phyloP scores from a whole-genome alignment of 495 filamentous ascomycete genomes.

The Hypoxylon trugodes region DNA sequence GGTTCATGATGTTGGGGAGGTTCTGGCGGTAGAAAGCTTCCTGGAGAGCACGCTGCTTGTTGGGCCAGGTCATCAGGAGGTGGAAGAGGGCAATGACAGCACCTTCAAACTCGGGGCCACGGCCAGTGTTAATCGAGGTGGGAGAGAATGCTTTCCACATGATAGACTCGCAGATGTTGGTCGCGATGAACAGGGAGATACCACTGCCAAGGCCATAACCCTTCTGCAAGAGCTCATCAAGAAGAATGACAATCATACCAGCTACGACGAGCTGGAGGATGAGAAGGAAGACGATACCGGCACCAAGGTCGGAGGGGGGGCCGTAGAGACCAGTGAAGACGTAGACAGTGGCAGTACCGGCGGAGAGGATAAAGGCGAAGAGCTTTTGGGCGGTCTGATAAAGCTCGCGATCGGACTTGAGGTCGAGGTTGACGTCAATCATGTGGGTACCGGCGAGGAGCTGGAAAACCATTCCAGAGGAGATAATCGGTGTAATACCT shows the following conservation, averaged over 20 bases:
- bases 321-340: slow-evolving; percentile 99
- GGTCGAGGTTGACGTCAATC: slow-evolving; percentile 99
- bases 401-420: slow-evolving; percentile 98
- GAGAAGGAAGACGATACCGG: slow-evolving; percentile 96
- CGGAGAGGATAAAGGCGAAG: slow-evolving; percentile 96
- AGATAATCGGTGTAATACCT: slow-evolving; percentile 99
- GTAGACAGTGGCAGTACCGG: slow-evolving; percentile 95
- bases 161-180: slow-evolving; percentile 99
- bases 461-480: slow-evolving; percentile 99
- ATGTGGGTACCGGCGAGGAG: slow-evolving; percentile 98
- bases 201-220: slow-evolving; percentile 98
- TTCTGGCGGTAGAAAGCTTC: slow-evolving; percentile 99
- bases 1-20: slow-evolving; percentile 99
- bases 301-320: slow-evolving; percentile 92
- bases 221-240: slow-evolving; percentile 99
- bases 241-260: slow-evolving; percentile 97
- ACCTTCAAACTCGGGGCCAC: slow-evolving; percentile 99
- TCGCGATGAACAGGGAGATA: slow-evolving; percentile 99
- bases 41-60: slow-evolving; percentile 96
- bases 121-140: slow-evolving; percentile 98
- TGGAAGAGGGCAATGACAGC: slow-evolving; percentile 99
- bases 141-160: slow-evolving; percentile 99
- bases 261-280: slow-evolving; percentile 97
- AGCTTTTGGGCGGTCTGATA: slow-evolving; percentile 99
- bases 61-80: slow-evolving; percentile 95